Percentiles rank a stretch among this genome's conserved stretches.
Evolutionary conservation across 2,329 filamentous ascomycete species (phyloP).

Genomic region (Mariannaea sp.): DNA sequence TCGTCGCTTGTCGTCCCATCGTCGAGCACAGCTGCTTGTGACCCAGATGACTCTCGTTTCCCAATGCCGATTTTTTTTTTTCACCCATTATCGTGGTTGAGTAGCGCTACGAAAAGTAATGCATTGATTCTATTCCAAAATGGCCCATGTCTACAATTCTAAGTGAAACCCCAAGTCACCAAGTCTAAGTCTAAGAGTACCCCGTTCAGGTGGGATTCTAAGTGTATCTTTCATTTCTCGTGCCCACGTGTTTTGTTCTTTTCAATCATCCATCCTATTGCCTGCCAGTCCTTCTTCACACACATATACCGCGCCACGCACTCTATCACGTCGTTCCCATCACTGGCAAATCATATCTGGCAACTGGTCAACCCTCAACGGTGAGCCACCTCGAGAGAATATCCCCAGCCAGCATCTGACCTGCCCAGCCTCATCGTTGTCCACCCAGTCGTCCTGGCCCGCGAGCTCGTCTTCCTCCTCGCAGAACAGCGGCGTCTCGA

Average conservation of each 20-base stretch:
- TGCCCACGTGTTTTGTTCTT: too few species aligned
- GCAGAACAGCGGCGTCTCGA: constrained; percentile 53
- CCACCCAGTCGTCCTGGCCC: constrained; percentile 76
- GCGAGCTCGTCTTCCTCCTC: constrained; percentile 65
- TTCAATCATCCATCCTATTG: neutral
- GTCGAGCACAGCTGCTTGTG: constrained; percentile 12
- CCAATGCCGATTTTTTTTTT: neutral
- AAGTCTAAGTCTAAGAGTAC: too few species aligned
- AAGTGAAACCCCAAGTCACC: too few species aligned
- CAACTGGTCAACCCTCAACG: constrained; percentile 14
- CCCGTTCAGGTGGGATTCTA: too few species aligned
- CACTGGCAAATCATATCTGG: constrained; percentile 14
- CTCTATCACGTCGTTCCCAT: constrained; percentile 6
- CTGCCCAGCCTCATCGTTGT: constrained; percentile 50
- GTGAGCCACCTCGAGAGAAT: constrained; percentile 49
- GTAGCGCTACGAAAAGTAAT: too few species aligned
- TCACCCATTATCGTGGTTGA: too few species aligned
- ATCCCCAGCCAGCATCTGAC: constrained; percentile 74
- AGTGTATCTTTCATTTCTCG: constrained; percentile 3
- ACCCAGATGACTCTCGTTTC: constrained; percentile 1
- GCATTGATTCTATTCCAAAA: neutral
- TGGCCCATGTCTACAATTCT: neutral
- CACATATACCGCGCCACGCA: neutral
- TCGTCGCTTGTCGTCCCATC: constrained; percentile 4
- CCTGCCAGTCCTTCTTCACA: too few species aligned